Percentiles rank a stretch among this genome's conserved stretches.
These are phyloP conservation scores for Zychaea mexicana DNA, from an alignment of 371 early-diverging fungal species.

Conservation along the genomic window DNA sequence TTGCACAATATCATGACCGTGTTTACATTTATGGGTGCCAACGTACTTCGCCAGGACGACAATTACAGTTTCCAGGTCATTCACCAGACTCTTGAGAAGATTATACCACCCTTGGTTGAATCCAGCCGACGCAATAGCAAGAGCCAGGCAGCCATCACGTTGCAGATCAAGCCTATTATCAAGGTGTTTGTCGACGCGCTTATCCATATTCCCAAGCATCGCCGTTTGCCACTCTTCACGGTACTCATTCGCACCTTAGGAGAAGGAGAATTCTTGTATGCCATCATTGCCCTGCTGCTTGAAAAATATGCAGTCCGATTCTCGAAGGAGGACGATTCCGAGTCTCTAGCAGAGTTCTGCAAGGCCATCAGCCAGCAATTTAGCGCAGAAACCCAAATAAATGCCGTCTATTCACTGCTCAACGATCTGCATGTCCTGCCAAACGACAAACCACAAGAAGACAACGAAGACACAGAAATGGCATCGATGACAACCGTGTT, in stretches of 20 bases:
- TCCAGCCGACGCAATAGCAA: constrained; percentile 54
- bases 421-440: constrained; percentile 65
- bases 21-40: constrained; percentile 98
- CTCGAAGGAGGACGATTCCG: constrained; percentile 61
- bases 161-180: constrained; percentile 73
- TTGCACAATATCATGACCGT: constrained; percentile 94
- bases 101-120: constrained; percentile 84
- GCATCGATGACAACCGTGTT: constrained; percentile 32
- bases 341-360: constrained; percentile 69
- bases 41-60: constrained; percentile 92
- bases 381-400: constrained; percentile 68
- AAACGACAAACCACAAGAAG: constrained; percentile 57
- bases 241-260: constrained; percentile 84
- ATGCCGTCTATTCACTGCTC: constrained; percentile 63
- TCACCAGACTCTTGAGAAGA: constrained; percentile 83
- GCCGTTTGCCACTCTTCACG: constrained; percentile 87
- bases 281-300: constrained; percentile 74
- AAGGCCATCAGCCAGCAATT: constrained; percentile 66
- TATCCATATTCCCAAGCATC: constrained; percentile 91
- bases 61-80: constrained; percentile 95
- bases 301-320: constrained; percentile 66
- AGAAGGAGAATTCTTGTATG: constrained; percentile 71
- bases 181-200: constrained; percentile 92
- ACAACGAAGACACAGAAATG: constrained; percentile 27
- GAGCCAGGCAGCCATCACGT: constrained; percentile 39